Percentiles rank a stretch among this genome's conserved stretches.
Evolutionary conservation across 108 stramenopile genomes (phyloP).

Genomic region (Chaetoceros tenuissimus): DNA sequence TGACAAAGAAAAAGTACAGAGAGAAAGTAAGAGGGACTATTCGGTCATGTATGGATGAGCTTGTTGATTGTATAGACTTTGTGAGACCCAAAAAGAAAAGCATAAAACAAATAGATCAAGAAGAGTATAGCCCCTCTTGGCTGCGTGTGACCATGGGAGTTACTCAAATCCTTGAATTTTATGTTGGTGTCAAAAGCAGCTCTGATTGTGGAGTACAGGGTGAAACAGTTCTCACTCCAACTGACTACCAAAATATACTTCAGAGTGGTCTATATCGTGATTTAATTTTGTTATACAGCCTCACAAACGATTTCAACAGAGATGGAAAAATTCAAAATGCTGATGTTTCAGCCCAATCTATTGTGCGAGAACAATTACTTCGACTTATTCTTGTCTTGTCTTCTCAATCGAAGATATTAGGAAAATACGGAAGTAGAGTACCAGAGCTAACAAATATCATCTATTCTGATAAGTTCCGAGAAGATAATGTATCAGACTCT

Average conservation of each 20-base stretch:
- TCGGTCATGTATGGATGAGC: neutral
- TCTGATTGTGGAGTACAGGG: neutral
- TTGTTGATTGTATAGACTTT: neutral
- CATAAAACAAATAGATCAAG: neutral
- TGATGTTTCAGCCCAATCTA: neutral
- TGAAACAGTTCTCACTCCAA: neutral
- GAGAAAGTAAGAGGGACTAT: neutral
- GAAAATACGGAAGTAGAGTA: neutral
- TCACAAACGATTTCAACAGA: neutral
- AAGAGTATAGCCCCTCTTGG: neutral
- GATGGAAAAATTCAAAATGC: neutral
- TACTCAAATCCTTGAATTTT: neutral
- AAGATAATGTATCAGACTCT: neutral
- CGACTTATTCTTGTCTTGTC: neutral
- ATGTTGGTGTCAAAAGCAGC: neutral
- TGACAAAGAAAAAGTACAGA: neutral
- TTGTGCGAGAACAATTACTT: neutral
- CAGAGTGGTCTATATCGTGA: neutral
- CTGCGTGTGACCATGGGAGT: neutral
- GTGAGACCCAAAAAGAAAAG: neutral
- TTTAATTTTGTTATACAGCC: neutral
- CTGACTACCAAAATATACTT: neutral
- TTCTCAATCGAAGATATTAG: neutral
- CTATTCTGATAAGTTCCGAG: neutral
- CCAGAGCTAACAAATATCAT: neutral